Evolutionary conservation across 2,329 filamentous ascomycete species (phyloP).

Genomic region (Aspergillaceae sp.): DNA sequence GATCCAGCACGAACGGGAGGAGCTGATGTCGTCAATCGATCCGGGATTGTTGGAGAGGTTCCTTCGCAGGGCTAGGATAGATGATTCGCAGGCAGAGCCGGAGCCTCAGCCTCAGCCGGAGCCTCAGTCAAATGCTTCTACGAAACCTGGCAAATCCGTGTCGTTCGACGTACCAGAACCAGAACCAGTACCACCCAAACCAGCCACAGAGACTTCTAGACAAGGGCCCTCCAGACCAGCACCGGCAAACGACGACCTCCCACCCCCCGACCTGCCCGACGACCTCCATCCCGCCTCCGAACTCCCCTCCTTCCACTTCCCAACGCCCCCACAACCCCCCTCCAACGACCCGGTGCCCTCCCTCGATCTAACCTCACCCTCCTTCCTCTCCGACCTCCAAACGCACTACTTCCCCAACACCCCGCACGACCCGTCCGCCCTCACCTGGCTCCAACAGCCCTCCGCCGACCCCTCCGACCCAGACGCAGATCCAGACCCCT

Average conservation of each 20-base stretch:
- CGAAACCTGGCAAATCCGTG: slow-evolving; percentile 23
- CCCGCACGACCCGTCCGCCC: slow-evolving; percentile 70
- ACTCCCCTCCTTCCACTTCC: slow-evolving; percentile 34
- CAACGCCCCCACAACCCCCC: slow-evolving; percentile 31
- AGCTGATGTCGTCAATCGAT: slow-evolving; percentile 70
- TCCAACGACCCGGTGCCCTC: slow-evolving; percentile 50
- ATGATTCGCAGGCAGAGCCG: slow-evolving; percentile 39
- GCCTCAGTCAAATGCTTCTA: neutral
- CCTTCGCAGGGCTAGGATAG: slow-evolving; percentile 66
- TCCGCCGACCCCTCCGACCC: slow-evolving; percentile 48
- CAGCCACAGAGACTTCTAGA: neutral
- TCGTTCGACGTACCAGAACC: slow-evolving; percentile 15
- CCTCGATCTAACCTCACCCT: slow-evolving; percentile 71
- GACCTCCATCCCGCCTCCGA: slow-evolving; percentile 36
- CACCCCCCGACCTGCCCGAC: slow-evolving; percentile 26
- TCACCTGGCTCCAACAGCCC: slow-evolving; percentile 82
- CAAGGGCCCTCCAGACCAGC: neutral
- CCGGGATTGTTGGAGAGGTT: slow-evolving; percentile 68
- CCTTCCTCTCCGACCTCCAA: slow-evolving; percentile 79
- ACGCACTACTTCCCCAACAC: slow-evolving; percentile 88
- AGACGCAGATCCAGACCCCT: slow-evolving; percentile 54
- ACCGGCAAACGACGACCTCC: slow-evolving; percentile 23
- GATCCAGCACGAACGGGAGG: slow-evolving; percentile 69
- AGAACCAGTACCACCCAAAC: slow-evolving; percentile 4
- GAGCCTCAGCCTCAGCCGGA: slow-evolving; percentile 1